phyloP scores from a whole-genome alignment of 768 basidiomycete genomes.

The Ramaria sp. region DNA sequence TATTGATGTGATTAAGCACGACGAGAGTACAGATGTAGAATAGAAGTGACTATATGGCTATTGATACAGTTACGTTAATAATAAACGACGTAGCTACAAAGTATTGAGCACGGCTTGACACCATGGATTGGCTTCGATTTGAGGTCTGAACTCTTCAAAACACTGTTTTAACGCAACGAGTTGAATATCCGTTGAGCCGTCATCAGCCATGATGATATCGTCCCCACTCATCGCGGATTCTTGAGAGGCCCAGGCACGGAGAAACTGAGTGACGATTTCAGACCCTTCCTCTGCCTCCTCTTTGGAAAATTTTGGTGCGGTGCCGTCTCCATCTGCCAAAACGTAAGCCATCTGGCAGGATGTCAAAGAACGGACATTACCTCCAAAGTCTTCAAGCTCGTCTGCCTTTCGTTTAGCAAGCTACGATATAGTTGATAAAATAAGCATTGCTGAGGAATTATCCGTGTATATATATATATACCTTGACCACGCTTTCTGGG shows the following conservation, averaged over 20 bases:
- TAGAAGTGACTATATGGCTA: neutral
- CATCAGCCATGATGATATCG: constrained; percentile 44
- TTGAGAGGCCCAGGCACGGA: constrained; percentile 48
- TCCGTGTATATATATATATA: constrained; percentile 20
- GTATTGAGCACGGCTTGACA: constrained; percentile 45
- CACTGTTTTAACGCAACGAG: constrained; percentile 46
- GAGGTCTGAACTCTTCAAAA: constrained; percentile 53
- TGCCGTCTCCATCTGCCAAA: constrained; percentile 22
- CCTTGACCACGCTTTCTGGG: constrained; percentile 87
- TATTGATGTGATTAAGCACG: neutral
- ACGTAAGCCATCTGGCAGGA: constrained; percentile 8
- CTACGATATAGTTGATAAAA: constrained; percentile 25
- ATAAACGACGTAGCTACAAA: constrained; percentile 16
- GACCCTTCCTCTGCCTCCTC: constrained; percentile 72
- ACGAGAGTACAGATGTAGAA: neutral
- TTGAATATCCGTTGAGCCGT: constrained; percentile 30
- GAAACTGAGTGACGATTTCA: constrained; percentile 66
- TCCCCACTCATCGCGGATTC: constrained; percentile 26
- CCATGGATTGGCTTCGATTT: constrained; percentile 76
- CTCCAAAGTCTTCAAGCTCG: constrained; percentile 77
- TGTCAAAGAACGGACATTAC: constrained; percentile 18
- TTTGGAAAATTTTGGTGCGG: constrained; percentile 37
- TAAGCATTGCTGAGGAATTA: neutral
- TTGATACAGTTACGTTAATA: neutral
- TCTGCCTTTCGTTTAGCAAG: constrained; percentile 89